A percentile compares a stretch with the other conserved stretches of the same genome.
Conservation (phyloP, 306 rosid genomes). For the Vigna hirtella region DNA sequence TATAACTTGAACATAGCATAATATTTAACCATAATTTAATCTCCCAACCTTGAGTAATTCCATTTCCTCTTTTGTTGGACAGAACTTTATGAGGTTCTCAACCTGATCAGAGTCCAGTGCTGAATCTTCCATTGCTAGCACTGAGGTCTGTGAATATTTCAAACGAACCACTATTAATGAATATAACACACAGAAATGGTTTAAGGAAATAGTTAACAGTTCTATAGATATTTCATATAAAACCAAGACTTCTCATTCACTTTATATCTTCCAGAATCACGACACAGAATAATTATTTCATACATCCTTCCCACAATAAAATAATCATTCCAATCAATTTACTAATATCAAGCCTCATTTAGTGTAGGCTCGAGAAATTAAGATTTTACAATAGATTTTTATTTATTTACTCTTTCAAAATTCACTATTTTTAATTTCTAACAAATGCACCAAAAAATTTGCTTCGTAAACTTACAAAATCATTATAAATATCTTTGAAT, state of each 20-base stretch:
- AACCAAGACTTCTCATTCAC: neutral
- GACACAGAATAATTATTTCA: neutral
- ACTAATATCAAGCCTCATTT: neutral
- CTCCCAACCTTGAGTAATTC: conserved; percentile 80
- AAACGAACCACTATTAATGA: conserved; percentile 41
- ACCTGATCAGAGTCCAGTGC: conserved; percentile 81
- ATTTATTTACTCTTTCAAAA: neutral
- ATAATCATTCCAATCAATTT: neutral
- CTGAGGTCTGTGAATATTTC: conserved; percentile 65
- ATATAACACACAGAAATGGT: conserved; percentile 3
- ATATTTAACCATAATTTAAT: conserved; percentile 32
- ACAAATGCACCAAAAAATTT: neutral
- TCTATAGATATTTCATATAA: conserved; percentile 22
- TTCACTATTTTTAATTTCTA: neutral
- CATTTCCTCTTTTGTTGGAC: conserved; percentile 96
- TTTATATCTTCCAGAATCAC: neutral
- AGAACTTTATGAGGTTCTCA: conserved; percentile 90
- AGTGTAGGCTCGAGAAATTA: neutral
- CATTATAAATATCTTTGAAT: neutral
- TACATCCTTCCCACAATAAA: neutral
- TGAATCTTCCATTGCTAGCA: conserved; percentile 82
- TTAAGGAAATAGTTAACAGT: neutral
- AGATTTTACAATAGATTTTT: neutral
- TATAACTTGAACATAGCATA: conserved; percentile 38
- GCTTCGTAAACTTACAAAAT: neutral